Evolutionary conservation across 176 grass and related monocot species (phyloP).

Genomic region (Musa beccarii): DNA sequence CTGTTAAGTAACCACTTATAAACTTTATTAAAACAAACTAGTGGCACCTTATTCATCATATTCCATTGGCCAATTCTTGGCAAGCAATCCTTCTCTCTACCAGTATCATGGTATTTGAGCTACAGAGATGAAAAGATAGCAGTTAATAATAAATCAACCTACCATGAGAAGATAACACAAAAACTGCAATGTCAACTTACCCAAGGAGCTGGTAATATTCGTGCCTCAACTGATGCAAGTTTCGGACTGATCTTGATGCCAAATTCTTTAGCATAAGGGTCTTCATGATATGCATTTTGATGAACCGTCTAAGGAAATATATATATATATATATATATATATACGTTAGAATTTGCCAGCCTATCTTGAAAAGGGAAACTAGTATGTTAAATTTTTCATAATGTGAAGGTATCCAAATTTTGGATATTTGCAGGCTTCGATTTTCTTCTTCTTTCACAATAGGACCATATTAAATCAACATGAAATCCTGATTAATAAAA

Average conservation of each 20-base stretch:
- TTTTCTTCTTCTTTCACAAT: not conserved
- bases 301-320: slow-evolving; percentile 50
- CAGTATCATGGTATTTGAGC: slow-evolving; percentile 92
- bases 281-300: slow-evolving; percentile 87
- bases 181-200: slow-evolving; percentile 20
- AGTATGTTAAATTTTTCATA: too few relatives aligned
- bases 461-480: not conserved
- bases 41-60: slow-evolving; percentile 91
- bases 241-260: slow-evolving; percentile 74
- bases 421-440: not conserved
- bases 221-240: slow-evolving; percentile 79
- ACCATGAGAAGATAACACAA: not conserved
- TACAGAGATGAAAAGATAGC: slow-evolving; percentile 27
- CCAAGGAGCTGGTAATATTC: slow-evolving; percentile 75
- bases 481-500: not conserved
- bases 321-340: too few relatives aligned
- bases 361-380: too few relatives aligned
- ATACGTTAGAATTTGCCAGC: too few relatives aligned
- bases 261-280: slow-evolving; percentile 91
- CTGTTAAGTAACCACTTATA: not conserved
- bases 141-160: not conserved
- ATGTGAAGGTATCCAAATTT: not conserved
- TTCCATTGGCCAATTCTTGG: slow-evolving; percentile 93
- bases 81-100: slow-evolving; percentile 80
- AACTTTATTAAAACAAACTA: not conserved